A percentile compares a stretch with the other conserved stretches of the same genome.
Evolutionary conservation across 805 yeast species (phyloP).

Genomic region (Candida piceae): DNA sequence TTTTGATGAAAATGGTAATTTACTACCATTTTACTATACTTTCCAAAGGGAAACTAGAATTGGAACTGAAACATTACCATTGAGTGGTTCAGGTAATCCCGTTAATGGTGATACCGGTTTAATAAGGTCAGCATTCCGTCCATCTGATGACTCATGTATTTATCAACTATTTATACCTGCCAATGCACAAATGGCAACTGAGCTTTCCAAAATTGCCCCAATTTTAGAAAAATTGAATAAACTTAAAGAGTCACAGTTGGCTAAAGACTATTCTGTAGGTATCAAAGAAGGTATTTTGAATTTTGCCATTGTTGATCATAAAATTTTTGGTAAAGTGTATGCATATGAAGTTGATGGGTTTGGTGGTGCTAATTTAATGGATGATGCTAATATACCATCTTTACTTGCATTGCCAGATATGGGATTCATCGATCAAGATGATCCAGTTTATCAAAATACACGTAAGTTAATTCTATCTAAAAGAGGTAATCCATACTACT

Average conservation of each 20-base stretch:
- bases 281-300: constrained; percentile 54
- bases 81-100: constrained; percentile 81
- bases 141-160: constrained; percentile 84
- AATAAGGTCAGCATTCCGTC: constrained; percentile 79
- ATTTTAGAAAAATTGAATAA: constrained; percentile 18
- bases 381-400: constrained; percentile 89
- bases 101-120: constrained; percentile 66
- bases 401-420: constrained; percentile 73
- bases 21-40: constrained; percentile 48
- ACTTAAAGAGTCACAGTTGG: constrained; percentile 20
- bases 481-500: constrained; percentile 73
- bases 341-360: constrained; percentile 90
- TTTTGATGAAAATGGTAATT: constrained; percentile 46
- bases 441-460: constrained; percentile 70
- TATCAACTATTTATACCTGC: constrained; percentile 81
- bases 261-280: constrained; percentile 33
- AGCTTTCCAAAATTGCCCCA: constrained; percentile 38
- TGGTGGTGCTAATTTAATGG: constrained; percentile 72
- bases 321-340: constrained; percentile 66
- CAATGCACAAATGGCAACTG: constrained; percentile 69
- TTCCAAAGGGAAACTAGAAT: constrained; percentile 70
- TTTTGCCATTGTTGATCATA: constrained; percentile 64
- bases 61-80: constrained; percentile 77
- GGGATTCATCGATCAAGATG: constrained; percentile 50
- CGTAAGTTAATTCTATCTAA: constrained; percentile 67